These are phyloP conservation scores for Atkinsonella texensis DNA, from an alignment of 2,329 filamentous ascomycete species.

Conservation along the genomic window DNA sequence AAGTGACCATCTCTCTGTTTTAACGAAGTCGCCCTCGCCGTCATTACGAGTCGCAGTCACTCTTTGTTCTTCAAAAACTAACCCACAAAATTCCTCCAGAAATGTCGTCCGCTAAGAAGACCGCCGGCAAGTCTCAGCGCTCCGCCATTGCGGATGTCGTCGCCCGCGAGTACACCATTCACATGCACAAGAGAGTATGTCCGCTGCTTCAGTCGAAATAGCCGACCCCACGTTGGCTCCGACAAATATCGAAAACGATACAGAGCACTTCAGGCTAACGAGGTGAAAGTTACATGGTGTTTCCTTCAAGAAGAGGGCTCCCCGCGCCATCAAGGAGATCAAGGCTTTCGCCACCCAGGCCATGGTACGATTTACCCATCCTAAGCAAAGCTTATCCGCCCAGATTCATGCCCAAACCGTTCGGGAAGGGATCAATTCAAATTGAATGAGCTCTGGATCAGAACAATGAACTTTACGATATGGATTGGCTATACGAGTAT, in stretches of 20 bases:
- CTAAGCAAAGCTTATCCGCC: too few species aligned
- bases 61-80: slow-evolving; percentile 10
- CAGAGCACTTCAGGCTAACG: slow-evolving; percentile 7
- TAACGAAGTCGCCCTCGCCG: neutral
- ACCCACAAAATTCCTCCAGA: slow-evolving; percentile 18
- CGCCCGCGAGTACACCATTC: slow-evolving; percentile 99
- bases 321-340: slow-evolving; percentile 99
- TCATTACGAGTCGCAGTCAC: slow-evolving; percentile 3
- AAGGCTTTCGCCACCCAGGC: slow-evolving; percentile 82
- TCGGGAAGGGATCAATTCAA: neutral
- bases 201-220: slow-evolving; percentile 6
- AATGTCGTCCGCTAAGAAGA: slow-evolving; percentile 31
- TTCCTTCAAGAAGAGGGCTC: slow-evolving; percentile 99
- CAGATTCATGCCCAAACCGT: neutral
- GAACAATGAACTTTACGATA: neutral
- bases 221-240: neutral
- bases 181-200: slow-evolving; percentile 84
- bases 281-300: slow-evolving; percentile 75
- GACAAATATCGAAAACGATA: slow-evolving; percentile 3
- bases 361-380: slow-evolving; percentile 61
- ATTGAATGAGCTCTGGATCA: neutral
- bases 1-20: neutral
- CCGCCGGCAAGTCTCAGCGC: slow-evolving; percentile 41
- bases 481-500: too few species aligned
- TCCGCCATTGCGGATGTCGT: slow-evolving; percentile 99